phyloP scores from a whole-genome alignment of 108 stramenopile genomes.

The Fragilaria crotonensis region DNA sequence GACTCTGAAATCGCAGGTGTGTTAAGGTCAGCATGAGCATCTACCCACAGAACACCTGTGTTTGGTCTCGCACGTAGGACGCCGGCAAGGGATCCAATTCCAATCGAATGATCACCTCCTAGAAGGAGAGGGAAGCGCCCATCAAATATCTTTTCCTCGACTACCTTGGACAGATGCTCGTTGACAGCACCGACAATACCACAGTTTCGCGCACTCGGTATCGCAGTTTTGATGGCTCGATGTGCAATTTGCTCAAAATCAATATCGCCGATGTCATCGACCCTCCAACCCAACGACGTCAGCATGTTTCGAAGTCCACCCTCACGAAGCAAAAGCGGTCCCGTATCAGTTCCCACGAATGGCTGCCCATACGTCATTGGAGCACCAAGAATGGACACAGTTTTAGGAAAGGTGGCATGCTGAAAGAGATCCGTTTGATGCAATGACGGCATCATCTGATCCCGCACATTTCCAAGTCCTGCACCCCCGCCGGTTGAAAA shows the following conservation, averaged over 20 bases:
- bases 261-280: constrained; percentile 74
- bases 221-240: constrained; percentile 3
- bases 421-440: constrained; percentile 23
- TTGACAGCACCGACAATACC: constrained; percentile 48
- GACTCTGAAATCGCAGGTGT: constrained; percentile 81
- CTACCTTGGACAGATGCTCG: constrained; percentile 40
- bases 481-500: constrained; percentile 25
- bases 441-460: constrained; percentile 45
- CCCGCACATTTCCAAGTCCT: constrained; percentile 61
- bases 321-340: constrained; percentile 64
- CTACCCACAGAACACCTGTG: constrained; percentile 97
- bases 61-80: constrained; percentile 78
- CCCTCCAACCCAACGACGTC: constrained; percentile 75
- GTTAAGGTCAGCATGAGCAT: constrained; percentile 99
- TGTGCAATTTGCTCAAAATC: constrained; percentile 33
- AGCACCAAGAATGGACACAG: constrained; percentile 32
- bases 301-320: constrained; percentile 58
- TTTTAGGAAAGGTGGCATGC: constrained; percentile 29
- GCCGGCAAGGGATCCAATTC: constrained; percentile 90
- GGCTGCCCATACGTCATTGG: constrained; percentile 92
- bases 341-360: constrained; percentile 77
- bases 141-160: constrained; percentile 43
- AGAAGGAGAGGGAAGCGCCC: constrained; percentile 85
- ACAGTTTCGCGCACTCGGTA: constrained; percentile 64
- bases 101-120: constrained; percentile 98